phyloP scores from a whole-genome alignment of 768 basidiomycete species.

The Cystobasidium onofrii region DNA sequence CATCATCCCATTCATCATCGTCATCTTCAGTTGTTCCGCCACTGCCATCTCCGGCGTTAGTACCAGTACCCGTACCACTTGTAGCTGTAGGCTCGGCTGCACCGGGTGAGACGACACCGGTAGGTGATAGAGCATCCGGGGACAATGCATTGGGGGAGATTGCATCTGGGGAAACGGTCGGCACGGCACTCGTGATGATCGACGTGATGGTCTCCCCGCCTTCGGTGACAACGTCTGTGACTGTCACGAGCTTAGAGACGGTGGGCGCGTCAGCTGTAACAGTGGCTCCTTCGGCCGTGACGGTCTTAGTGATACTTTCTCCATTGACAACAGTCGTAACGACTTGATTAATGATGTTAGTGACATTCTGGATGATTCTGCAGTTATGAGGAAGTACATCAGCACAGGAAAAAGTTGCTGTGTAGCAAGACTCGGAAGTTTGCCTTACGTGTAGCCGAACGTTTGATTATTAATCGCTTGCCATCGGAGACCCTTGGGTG shows the following conservation, averaged over 20 bases:
- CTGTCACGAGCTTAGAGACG: not conserved
- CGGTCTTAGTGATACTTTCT: not conserved
- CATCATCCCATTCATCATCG: not conserved
- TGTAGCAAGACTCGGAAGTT: not conserved
- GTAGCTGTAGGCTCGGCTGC: not conserved
- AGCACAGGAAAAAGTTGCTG: not conserved
- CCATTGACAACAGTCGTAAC: constrained; percentile 20
- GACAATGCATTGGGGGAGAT: not conserved
- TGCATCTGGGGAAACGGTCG: not conserved
- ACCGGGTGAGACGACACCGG: not conserved
- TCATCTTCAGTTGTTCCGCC: not conserved
- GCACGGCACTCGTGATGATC: not conserved
- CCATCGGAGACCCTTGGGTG: constrained; percentile 10
- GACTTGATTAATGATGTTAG: constrained; percentile 22
- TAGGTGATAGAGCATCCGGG: not conserved
- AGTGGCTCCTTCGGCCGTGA: not conserved
- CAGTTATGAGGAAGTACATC: not conserved
- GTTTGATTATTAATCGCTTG: not conserved
- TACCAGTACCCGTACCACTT: not conserved
- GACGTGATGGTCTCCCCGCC: not conserved
- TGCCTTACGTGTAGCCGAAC: constrained; percentile 23
- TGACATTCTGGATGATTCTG: constrained; percentile 30
- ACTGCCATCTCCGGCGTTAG: not conserved
- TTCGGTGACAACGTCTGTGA: not conserved
- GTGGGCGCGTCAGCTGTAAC: not conserved